Conservation (phyloP, 208 protist genomes). For the Trichomonas vaginalis region DNA sequence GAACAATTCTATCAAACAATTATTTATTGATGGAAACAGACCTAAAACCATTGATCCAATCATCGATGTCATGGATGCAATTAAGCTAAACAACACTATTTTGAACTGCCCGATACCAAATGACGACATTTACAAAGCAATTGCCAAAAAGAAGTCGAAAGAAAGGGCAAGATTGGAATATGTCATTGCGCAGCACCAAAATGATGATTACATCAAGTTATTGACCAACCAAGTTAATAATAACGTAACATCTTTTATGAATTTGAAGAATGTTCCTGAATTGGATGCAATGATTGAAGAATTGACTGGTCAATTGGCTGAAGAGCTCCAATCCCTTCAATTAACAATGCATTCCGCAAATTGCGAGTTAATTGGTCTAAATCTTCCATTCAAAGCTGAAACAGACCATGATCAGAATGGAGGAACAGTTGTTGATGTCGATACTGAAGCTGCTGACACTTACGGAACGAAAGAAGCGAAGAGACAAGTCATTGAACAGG, state of each 20-base stretch:
- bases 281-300: neutral
- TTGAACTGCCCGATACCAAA: neutral
- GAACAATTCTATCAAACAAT: neutral
- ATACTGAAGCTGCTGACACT: neutral
- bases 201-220: neutral
- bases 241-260: neutral
- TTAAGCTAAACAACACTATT: neutral
- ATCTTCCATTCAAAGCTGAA: neutral
- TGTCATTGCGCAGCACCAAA: neutral
- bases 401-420: neutral
- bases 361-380: neutral
- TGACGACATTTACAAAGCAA: neutral
- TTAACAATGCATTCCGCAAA: neutral
- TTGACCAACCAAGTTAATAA: neutral
- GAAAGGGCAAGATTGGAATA: neutral
- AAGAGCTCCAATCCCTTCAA: neutral
- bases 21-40: neutral
- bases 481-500: neutral
- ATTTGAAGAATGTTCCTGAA: neutral
- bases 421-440: neutral
- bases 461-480: neutral
- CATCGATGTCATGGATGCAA: neutral
- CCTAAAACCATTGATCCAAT: neutral
- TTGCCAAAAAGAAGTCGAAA: neutral
- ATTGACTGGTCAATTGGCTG: neutral